Base-by-base conservation (phyloP, 2,329 filamentous ascomycete species). In the Cladophialophora exuberans region DNA sequence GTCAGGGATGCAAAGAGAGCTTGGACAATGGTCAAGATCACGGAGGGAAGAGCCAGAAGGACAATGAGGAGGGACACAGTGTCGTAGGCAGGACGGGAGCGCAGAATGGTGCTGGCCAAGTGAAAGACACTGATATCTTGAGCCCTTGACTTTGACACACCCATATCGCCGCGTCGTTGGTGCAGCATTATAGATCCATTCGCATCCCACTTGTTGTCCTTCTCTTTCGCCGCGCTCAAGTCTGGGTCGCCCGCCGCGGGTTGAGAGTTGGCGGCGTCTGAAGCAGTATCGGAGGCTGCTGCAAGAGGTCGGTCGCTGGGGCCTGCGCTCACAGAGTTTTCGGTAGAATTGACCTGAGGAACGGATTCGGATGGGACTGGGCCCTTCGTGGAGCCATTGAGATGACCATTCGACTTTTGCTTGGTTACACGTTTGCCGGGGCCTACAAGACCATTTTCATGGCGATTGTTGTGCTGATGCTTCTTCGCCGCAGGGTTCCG, bases 61-160 rank as follows among this genome's bases (percentile, higher is more conserved):
- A 97, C 89, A 74, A 97, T 96, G 71, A 97, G 85, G 67, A 97
- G 96, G 70, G 93, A 91, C 74, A 97, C 90, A 58, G 93, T 96
- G 76, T 97, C 93, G 76, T 90, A 89, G 69, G 96, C 85, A 50
- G 93, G 93, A 67, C 92, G 93, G 48, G 91, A 90, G 67, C 85
- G 86, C 70, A 97, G 83, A 66, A 97, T 93, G 52, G 91, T 96
- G 64, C 89, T 83, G 61, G 88, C 87, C 62, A 95, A 79, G 65
- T 89, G 86, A 64, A 96, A 75, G 43, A 89, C 84, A 56, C 88
- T 88, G 51, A 85, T 84, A 64, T 85, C 85, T 67, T 88, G 87
- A 51, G 87, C 80, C 62, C 80, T 78, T 64, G 87, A 83, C 72
- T 86, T 87, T 69, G 83, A 81, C 63, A 82, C 81, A 70, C 87